A percentile compares a stretch with the other conserved stretches of the same genome.
These are phyloP conservation scores for Patellifolia procumbens DNA, from an alignment of 179 eudicot species.

Conservation along the genomic window DNA sequence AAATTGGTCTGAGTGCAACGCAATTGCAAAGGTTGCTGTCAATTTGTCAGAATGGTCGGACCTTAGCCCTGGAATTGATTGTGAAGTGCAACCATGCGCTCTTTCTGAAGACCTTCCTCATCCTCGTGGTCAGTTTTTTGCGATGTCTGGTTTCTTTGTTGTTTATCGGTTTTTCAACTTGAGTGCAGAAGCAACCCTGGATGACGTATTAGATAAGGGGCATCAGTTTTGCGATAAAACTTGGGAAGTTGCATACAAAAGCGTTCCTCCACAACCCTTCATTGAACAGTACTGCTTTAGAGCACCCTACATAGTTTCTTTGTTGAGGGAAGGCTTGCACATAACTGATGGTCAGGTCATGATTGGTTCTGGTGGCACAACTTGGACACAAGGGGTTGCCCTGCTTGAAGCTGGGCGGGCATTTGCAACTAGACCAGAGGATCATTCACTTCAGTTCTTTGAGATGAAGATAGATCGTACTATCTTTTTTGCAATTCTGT, in stretches of 20 bases:
- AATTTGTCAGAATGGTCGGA: constrained; percentile 94
- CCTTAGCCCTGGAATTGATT: constrained; percentile 66
- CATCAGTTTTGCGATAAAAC: constrained; percentile 64
- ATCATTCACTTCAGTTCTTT: constrained; percentile 54
- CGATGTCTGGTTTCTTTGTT: constrained; percentile 95
- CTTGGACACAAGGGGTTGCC: constrained; percentile 98
- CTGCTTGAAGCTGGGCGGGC: constrained; percentile 89
- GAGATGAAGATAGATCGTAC: constrained; percentile 67
- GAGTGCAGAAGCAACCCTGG: constrained; percentile 75
- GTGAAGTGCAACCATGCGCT: constrained; percentile 90
- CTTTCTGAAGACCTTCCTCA: constrained; percentile 67
- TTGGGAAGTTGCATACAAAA: constrained; percentile 80
- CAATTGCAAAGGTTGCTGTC: constrained; percentile 76
- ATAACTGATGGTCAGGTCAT: constrained; percentile 65
- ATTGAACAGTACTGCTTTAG: constrained; percentile 98
- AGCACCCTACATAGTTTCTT: constrained; percentile 79
- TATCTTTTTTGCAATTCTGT: constrained; percentile 55
- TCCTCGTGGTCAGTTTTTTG: constrained; percentile 85
- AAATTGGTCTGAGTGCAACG: constrained; percentile 83
- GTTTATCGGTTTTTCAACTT: constrained; percentile 91
- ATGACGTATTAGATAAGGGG: constrained; percentile 86
- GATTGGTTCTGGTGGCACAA: constrained; percentile 92
- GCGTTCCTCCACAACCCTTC: constrained; percentile 93
- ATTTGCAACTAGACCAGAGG: constrained; percentile 47
- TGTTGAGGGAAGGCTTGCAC: constrained; percentile 90